These are phyloP conservation scores for Arthrinium phaeospermum DNA, from an alignment of 2,329 filamentous ascomycete species.

Conservation along the genomic window DNA sequence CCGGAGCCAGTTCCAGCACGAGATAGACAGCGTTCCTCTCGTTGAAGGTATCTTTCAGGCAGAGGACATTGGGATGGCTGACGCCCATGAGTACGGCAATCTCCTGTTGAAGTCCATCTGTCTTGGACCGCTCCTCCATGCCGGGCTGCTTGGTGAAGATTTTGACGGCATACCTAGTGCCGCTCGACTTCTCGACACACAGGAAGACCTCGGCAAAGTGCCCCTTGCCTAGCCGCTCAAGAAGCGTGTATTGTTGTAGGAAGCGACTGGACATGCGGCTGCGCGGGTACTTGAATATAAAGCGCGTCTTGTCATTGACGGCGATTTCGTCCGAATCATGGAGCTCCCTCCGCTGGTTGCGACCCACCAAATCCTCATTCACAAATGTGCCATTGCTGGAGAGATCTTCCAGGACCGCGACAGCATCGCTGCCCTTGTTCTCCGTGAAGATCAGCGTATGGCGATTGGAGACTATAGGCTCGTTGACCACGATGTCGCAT, in stretches of 20 bases:
- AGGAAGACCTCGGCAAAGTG: constrained; percentile 95
- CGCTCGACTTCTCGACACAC: constrained; percentile 84
- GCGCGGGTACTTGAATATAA: constrained; percentile 89
- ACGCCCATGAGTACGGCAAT: constrained; percentile 98
- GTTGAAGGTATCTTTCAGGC: constrained; percentile 93
- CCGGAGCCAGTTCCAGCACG: constrained; percentile 85
- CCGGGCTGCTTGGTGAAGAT: constrained; percentile 86
- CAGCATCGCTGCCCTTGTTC: constrained; percentile 61
- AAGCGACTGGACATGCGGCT: constrained; percentile 78
- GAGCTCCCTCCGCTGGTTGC: constrained; percentile 89
- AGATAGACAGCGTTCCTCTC: constrained; percentile 90
- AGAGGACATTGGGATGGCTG: constrained; percentile 90
- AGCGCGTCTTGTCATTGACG: constrained; percentile 82
- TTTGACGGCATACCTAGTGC: constrained; percentile 88
- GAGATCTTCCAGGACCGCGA: constrained; percentile 86
- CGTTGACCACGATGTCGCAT: constrained; percentile 80
- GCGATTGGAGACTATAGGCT: constrained; percentile 85
- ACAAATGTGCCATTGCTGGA: constrained; percentile 97
- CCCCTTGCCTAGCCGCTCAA: constrained; percentile 88
- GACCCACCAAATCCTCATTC: constrained; percentile 87
- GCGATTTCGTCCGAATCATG: constrained; percentile 90
- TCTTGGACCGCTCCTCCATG: constrained; percentile 82
- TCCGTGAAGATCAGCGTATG: constrained; percentile 74
- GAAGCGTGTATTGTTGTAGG: constrained; percentile 81
- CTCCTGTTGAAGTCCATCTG: constrained; percentile 89